Evolutionary conservation across 441 rosid genomes (phyloP).

Genomic region (Rhodomyrtus psidioides): DNA sequence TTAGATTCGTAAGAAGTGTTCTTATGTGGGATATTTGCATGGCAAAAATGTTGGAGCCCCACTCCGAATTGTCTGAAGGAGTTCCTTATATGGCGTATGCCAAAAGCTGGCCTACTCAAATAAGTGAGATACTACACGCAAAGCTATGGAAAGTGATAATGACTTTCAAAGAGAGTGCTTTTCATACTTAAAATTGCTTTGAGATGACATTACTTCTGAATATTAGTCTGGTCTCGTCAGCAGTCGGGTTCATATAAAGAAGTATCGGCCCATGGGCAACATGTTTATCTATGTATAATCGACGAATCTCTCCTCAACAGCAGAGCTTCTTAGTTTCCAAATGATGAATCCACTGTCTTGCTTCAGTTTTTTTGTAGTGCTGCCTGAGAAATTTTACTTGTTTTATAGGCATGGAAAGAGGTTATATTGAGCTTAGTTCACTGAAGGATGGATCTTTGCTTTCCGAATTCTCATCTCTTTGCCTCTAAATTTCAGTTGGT

Average conservation of each 20-base stretch:
- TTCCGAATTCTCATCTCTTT: background rate
- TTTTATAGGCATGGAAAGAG: background rate
- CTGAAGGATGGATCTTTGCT: background rate
- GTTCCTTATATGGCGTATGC: background rate
- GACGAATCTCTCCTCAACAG: background rate
- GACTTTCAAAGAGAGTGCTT: background rate
- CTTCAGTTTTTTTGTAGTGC: background rate
- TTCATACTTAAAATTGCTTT: background rate
- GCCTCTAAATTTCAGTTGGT: conserved; percentile 3
- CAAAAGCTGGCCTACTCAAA: background rate
- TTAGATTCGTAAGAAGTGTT: background rate
- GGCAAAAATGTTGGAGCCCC: background rate
- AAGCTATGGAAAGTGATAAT: background rate
- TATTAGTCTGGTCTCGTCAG: background rate
- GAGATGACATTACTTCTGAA: background rate
- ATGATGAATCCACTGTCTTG: background rate
- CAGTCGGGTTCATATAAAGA: background rate
- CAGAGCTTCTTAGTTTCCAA: background rate
- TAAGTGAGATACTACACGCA: background rate
- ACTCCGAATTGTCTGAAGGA: background rate
- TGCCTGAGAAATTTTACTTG: background rate
- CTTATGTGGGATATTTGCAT: background rate
- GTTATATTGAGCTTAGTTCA: background rate
- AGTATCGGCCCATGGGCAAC: background rate
- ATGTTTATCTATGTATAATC: background rate